Base-by-base conservation (phyloP, 441 rosid genomes). In the Omphalea diandra region DNA sequence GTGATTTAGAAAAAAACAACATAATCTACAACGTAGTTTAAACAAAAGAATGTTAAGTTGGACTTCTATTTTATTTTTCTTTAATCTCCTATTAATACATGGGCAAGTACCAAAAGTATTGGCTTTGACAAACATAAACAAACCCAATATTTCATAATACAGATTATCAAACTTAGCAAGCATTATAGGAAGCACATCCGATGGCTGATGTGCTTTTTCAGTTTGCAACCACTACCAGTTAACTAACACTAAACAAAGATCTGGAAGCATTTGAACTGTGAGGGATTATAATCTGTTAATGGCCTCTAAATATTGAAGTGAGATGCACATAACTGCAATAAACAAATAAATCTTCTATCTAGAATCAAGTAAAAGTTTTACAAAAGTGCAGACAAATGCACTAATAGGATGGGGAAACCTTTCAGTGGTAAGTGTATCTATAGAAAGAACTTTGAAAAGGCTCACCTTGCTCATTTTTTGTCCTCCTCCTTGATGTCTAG, bases 391-490 rank as follows among this genome's bases (percentile, higher is more conserved):
- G 17, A 27, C 1, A 27, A 54, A 27, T 20, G 29, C 49, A 46
- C 5, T 54, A 43, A 27, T n/a, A 67, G 26, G 55, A 54, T 12
- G n/a, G 38, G 32, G 15, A 27, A 38, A 36, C 2, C 8, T 57
- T 55, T 52, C 40, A 65, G 43, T 7, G 7, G 63, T 31, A 9
- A 35, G 31, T n/a, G 61, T 24, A 66, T 52, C 67, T 57, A 59
- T 17, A 22, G 44, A 20, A 63, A 52, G 27, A 43, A 50, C 31
- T 24, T 15, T 47, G 35, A 76, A 47, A 68, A 59, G 65, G 70
- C 84, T 71, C 69, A 87, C 94, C 89, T 85, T 76, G 41, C 65
- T 71, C 26, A 79, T 33, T 26, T 59, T 68, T 40, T 57, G 43
- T 11, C 18, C 72, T 36, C 20, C 22, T 46, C 44, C 54, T 41